Evolutionary conservation across 2,329 filamentous ascomycete species (phyloP).

Genomic region (Phaeomoniella chlamydospora): DNA sequence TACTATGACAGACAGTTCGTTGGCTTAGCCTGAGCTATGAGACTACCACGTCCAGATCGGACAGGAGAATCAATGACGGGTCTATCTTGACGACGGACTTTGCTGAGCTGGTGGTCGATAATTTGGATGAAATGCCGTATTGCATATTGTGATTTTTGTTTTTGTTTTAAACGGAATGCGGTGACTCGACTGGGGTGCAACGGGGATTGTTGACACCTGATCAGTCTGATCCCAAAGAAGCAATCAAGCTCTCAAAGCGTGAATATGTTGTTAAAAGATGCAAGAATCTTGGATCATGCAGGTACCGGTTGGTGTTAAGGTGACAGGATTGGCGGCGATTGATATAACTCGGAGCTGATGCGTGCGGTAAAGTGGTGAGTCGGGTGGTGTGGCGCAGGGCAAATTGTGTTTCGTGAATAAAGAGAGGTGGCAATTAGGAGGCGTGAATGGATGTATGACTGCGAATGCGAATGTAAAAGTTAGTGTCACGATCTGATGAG

Average conservation of each 20-base stretch:
- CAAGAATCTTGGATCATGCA: too few relatives aligned
- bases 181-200: neutral
- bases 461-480: neutral
- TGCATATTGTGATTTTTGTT: neutral
- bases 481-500: neutral
- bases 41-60: neutral
- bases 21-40: neutral
- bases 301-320: too few relatives aligned
- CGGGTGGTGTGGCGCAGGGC: too few relatives aligned
- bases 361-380: too few relatives aligned
- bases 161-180: neutral
- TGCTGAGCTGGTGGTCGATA: neutral
- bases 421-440: neutral
- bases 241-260: too few relatives aligned
- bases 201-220: neutral
- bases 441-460: neutral
- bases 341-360: too few relatives aligned
- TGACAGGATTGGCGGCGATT: too few relatives aligned
- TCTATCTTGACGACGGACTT: neutral
- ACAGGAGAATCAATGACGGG: neutral
- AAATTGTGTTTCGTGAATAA: too few relatives aligned
- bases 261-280: too few relatives aligned
- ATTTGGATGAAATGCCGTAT: neutral
- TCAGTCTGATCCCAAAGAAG: too few relatives aligned
- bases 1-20: neutral